These are phyloP conservation scores for Lenzites betulinus DNA, from an alignment of 768 basidiomycete species.

Conservation along the genomic window DNA sequence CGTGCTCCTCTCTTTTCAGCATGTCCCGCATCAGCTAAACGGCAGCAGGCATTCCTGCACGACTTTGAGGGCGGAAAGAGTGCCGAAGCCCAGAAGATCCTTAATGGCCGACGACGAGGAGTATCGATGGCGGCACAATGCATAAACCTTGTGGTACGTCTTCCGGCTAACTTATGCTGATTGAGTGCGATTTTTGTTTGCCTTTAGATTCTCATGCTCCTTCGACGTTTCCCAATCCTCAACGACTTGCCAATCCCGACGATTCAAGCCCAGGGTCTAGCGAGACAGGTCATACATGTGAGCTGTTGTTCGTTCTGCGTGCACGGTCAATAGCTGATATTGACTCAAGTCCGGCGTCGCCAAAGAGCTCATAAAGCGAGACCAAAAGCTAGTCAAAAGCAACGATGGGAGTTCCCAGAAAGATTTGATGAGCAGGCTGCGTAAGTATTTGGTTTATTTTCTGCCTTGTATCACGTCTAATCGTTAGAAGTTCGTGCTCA, in stretches of 20 bases:
- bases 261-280: constrained; percentile 25
- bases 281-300: constrained; percentile 15
- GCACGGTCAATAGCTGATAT: neutral
- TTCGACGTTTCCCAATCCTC: constrained; percentile 33
- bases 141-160: constrained; percentile 5
- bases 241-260: constrained; percentile 26
- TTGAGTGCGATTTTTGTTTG: neutral
- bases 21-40: neutral
- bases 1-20: neutral
- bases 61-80: constrained; percentile 37
- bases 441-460: constrained; percentile 17
- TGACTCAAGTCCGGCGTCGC: constrained; percentile 2
- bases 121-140: constrained; percentile 1
- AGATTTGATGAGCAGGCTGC: constrained; percentile 11
- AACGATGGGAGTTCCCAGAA: constrained; percentile 2
- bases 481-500: neutral
- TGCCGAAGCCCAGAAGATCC: constrained; percentile 29
- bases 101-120: constrained; percentile 16
- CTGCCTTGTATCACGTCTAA: neutral
- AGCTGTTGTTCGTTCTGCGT: neutral
- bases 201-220: constrained; percentile 25
- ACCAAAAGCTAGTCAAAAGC: neutral
- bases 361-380: neutral
- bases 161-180: neutral
- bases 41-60: constrained; percentile 35